Evolutionary conservation across 2,329 filamentous ascomycete species (phyloP).

Genomic region (Tolypocladium sp.): DNA sequence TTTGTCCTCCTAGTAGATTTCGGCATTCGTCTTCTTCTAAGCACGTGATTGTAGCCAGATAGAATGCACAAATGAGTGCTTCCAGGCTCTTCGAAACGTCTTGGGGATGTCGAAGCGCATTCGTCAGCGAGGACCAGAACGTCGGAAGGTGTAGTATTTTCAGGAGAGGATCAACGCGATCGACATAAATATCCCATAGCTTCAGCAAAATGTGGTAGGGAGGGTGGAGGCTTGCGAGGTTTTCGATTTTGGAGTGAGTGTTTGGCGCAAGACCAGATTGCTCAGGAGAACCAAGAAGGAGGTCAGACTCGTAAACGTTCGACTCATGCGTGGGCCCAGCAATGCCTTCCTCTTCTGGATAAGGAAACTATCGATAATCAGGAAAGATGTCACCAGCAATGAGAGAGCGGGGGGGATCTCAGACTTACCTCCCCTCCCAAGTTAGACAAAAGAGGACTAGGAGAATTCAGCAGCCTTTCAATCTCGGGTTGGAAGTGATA

Average conservation of each 20-base stretch:
- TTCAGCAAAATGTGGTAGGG: neutral
- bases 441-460: neutral
- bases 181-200: neutral
- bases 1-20: neutral
- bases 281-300: neutral
- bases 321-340: neutral
- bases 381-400: neutral
- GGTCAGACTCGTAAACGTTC: neutral
- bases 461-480: neutral
- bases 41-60: neutral
- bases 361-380: neutral
- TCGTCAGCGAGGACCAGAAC: neutral
- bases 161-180: neutral
- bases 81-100: neutral
- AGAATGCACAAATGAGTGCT: neutral
- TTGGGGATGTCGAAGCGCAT: neutral
- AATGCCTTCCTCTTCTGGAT: neutral
- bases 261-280: neutral
- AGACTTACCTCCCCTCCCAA: neutral
- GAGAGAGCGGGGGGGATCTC: neutral
- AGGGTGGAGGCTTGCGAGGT: neutral
- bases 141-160: neutral
- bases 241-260: neutral
- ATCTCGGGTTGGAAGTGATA: neutral
- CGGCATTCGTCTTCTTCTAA: neutral